These are phyloP conservation scores for Lentinula raphanica DNA, from an alignment of 768 basidiomycete species.

Conservation along the genomic window DNA sequence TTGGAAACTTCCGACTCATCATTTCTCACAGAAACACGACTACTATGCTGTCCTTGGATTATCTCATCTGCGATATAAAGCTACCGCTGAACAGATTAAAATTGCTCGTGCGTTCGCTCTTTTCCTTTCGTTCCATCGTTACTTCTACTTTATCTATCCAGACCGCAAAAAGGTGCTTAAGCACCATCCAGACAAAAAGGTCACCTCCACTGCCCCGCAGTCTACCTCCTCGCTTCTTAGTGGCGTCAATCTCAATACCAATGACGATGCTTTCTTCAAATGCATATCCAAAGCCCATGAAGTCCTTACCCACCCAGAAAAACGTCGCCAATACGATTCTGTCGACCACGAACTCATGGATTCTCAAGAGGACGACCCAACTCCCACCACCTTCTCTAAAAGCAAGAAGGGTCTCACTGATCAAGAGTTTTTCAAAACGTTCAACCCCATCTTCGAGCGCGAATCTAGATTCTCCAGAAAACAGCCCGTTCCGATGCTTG, in stretches of 20 bases:
- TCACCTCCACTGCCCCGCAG: conserved; percentile 25
- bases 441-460: conserved; percentile 80
- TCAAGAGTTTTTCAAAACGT: conserved; percentile 60
- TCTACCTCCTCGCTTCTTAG: conserved; percentile 33
- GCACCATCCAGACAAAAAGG: conserved; percentile 98
- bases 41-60: conserved; percentile 96
- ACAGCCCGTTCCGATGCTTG: conserved; percentile 81
- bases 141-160: conserved; percentile 24
- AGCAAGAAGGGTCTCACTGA: conserved; percentile 43
- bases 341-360: conserved; percentile 78
- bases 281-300: conserved; percentile 99
- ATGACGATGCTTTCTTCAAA: conserved; percentile 99
- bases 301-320: conserved; percentile 80
- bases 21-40: conserved; percentile 80
- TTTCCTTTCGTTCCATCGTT: not conserved
- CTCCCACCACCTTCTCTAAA: conserved; percentile 49
- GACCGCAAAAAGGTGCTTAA: conserved; percentile 99
- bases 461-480: conserved; percentile 89
- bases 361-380: conserved; percentile 75
- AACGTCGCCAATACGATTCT: conserved; percentile 92
- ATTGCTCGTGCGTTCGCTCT: conserved; percentile 74
- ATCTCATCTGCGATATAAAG: conserved; percentile 81
- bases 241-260: conserved; percentile 69
- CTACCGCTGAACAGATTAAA: conserved; percentile 89
- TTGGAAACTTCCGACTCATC: not conserved